phyloP scores from a whole-genome alignment of 1,284 basidiomycete species.

The Tremellales sp. region DNA sequence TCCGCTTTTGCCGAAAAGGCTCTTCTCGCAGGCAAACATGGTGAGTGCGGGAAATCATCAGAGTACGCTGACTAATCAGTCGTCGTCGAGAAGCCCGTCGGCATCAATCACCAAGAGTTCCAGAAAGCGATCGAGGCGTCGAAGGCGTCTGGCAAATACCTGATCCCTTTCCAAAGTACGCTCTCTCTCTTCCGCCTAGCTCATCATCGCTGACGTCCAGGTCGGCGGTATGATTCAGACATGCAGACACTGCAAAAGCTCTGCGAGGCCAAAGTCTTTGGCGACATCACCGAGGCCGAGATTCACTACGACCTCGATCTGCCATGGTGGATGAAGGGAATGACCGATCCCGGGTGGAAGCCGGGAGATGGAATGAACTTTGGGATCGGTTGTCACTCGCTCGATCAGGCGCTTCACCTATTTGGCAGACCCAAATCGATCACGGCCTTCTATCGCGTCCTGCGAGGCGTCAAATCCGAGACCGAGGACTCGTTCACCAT shows the following conservation, averaged over 20 bases:
- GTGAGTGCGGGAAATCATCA: conserved; percentile 1
- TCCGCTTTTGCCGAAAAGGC: conserved; percentile 4
- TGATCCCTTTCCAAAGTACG: conserved; percentile 14
- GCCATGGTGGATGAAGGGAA: not conserved
- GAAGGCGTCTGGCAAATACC: conserved; percentile 7
- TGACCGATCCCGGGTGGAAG: not conserved
- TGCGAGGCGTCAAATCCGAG: conserved; percentile 2
- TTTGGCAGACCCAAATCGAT: conserved; percentile 6
- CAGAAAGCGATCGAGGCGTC: conserved; percentile 6
- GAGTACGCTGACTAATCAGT: conserved; percentile 6
- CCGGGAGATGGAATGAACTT: conserved; percentile 14
- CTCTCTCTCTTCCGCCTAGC: too few species aligned
- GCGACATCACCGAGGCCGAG: conserved; percentile 8
- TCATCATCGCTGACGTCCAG: not conserved
- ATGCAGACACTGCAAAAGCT: conserved; percentile 9
- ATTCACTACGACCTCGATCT: conserved; percentile 12
- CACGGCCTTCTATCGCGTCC: conserved; percentile 9
- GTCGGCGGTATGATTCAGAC: conserved; percentile 13
- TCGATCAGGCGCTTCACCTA: conserved; percentile 9
- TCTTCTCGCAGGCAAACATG: conserved; percentile 12
- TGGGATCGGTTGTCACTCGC: conserved; percentile 11
- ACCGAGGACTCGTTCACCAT: conserved; percentile 11
- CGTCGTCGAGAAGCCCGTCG: conserved; percentile 16
- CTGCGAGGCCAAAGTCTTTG: conserved; percentile 1
- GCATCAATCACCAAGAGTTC: conserved; percentile 3